Conservation (phyloP, 352 stramenopile genomes). For the Thalassiosira mediterranea region DNA sequence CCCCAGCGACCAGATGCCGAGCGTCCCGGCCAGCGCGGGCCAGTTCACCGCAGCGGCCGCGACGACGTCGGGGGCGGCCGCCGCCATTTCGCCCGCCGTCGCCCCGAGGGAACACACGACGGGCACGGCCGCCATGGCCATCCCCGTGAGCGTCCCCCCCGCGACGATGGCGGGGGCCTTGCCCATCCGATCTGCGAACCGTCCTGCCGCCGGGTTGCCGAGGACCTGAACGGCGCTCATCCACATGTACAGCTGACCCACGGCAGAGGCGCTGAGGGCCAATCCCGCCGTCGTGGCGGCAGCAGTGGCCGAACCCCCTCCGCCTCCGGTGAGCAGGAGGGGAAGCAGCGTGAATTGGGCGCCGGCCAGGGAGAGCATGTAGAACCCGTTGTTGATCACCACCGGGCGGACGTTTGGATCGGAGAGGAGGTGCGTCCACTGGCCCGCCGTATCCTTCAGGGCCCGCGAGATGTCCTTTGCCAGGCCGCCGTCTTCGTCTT, state of each 20-base stretch:
- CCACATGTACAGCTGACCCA: constrained; percentile 83
- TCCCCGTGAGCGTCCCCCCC: constrained; percentile 70
- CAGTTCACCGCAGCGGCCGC: too few species aligned
- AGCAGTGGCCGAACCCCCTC: constrained; percentile 60
- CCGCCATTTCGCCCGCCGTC: constrained; percentile 17
- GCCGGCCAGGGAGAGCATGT: constrained; percentile 77
- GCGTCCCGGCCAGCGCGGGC: constrained; percentile 48
- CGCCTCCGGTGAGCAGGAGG: constrained; percentile 70
- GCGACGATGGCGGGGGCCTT: constrained; percentile 75
- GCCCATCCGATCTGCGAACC: constrained; percentile 71
- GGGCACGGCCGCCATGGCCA: constrained; percentile 65
- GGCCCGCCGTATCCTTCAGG: constrained; percentile 60
- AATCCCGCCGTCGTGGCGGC: constrained; percentile 45
- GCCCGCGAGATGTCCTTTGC: constrained; percentile 43
- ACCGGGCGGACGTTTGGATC: constrained; percentile 66
- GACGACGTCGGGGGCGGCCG: too few species aligned
- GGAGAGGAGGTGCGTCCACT: constrained; percentile 74
- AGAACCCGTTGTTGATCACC: constrained; percentile 84
- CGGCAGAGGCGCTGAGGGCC: constrained; percentile 63
- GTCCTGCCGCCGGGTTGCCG: constrained; percentile 71
- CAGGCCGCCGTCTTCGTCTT: not conserved
- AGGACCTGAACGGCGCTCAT: constrained; percentile 80
- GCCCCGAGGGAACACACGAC: constrained; percentile 33
- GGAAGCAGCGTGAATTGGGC: constrained; percentile 84
- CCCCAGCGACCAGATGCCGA: constrained; percentile 75